Percentiles rank a stretch among this genome's conserved stretches.
These are phyloP conservation scores for Trichoderma erinaceum DNA, from an alignment of 495 filamentous ascomycete species.

Conservation along the genomic window DNA sequence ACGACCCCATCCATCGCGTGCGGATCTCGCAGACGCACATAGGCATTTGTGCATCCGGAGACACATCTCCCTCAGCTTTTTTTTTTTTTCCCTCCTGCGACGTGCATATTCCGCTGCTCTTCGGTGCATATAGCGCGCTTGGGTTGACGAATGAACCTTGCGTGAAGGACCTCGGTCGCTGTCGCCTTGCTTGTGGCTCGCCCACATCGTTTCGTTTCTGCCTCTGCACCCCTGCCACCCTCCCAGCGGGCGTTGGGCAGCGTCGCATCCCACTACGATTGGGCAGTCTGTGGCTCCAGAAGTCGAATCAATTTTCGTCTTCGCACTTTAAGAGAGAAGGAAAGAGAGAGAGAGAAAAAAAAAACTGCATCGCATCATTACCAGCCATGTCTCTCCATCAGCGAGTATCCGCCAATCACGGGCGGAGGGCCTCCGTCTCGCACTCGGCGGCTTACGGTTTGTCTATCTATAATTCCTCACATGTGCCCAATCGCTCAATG, in stretches of 20 bases:
- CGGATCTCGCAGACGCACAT: conserved; percentile 17
- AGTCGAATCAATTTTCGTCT: conserved; percentile 6
- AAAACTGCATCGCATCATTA: neutral
- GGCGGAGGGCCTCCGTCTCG: neutral
- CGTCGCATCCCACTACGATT: conserved; percentile 9
- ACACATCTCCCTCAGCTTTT: neutral
- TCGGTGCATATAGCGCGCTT: conserved; percentile 13
- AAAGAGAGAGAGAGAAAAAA: neutral
- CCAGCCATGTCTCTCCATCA: conserved; percentile 13
- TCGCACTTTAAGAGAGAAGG: neutral
- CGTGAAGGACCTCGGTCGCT: neutral
- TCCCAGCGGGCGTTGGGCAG: conserved; percentile 3
- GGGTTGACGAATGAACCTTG: conserved; percentile 13
- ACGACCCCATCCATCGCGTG: neutral
- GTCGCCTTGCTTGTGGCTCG: neutral
- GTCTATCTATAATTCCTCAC: neutral
- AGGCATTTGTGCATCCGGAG: neutral
- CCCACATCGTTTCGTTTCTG: neutral
- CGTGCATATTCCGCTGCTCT: neutral
- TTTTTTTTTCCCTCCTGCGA: neutral
- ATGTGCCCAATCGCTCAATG: neutral
- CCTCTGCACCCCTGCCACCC: conserved; percentile 8
- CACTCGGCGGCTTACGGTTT: neutral
- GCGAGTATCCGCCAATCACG: conserved; percentile 7
- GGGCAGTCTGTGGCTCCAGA: neutral